These are phyloP conservation scores for Aspergillus chevalieri DNA, from an alignment of 2,329 filamentous ascomycete species.

Conservation along the genomic window DNA sequence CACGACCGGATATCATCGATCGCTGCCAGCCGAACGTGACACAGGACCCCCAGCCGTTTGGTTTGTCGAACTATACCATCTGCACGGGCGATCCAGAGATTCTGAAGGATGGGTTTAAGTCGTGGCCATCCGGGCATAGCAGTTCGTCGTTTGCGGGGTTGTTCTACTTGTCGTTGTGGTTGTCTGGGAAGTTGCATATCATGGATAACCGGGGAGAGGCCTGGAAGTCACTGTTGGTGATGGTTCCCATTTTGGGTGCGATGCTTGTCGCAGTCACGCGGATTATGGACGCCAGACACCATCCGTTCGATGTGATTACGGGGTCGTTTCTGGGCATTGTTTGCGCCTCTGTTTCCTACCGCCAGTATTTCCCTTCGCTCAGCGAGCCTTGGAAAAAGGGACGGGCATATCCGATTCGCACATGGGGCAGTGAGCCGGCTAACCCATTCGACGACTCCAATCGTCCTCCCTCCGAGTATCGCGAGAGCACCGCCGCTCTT, in stretches of 20 bases:
- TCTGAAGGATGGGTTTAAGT: slow-evolving; percentile 55
- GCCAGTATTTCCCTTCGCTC: slow-evolving; percentile 55
- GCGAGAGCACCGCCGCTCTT: slow-evolving; percentile 21
- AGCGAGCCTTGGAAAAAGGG: slow-evolving; percentile 53
- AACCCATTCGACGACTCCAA: slow-evolving; percentile 10
- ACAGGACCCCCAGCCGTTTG: slow-evolving; percentile 32
- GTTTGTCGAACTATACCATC: slow-evolving; percentile 43
- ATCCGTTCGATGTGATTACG: slow-evolving; percentile 56
- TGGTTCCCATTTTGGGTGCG: slow-evolving; percentile 50
- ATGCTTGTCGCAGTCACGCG: slow-evolving; percentile 51
- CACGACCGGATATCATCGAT: slow-evolving; percentile 54
- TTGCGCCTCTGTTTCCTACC: slow-evolving; percentile 49
- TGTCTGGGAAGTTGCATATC: slow-evolving; percentile 55
- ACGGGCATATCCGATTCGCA: slow-evolving; percentile 53
- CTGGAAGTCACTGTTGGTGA: slow-evolving; percentile 53
- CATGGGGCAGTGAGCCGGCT: slow-evolving; percentile 47
- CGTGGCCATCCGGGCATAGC: slow-evolving; percentile 47
- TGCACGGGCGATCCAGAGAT: slow-evolving; percentile 48
- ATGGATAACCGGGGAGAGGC: slow-evolving; percentile 56
- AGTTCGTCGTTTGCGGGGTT: slow-evolving; percentile 51
- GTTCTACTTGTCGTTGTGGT: slow-evolving; percentile 55
- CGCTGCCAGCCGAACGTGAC: slow-evolving; percentile 41
- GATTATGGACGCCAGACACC: slow-evolving; percentile 58
- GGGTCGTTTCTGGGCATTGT: slow-evolving; percentile 49
- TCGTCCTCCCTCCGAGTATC: not conserved